These are phyloP conservation scores for Amaranthus tricolor DNA, from an alignment of 179 eudicot species.

Conservation along the genomic window DNA sequence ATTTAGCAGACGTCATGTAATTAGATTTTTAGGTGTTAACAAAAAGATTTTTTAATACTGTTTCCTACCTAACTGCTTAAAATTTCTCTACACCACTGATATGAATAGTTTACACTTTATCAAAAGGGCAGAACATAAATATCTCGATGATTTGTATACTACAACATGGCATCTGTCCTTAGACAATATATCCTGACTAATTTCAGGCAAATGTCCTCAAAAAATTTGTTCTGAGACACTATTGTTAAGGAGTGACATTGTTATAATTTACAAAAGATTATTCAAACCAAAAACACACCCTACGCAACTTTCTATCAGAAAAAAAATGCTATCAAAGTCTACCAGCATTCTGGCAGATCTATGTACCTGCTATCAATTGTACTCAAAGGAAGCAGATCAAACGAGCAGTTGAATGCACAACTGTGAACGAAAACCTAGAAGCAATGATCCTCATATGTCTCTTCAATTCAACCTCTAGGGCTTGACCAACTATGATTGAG, in stretches of 20 bases:
- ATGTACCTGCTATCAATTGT: too few relatives aligned
- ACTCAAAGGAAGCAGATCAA: neutral
- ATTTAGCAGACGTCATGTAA: neutral
- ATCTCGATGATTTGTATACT: neutral
- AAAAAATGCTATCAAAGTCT: neutral
- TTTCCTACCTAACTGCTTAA: neutral
- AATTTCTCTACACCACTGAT: neutral
- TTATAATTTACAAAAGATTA: too few relatives aligned
- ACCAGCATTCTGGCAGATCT: neutral
- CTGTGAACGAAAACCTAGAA: neutral
- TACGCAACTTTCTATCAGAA: neutral
- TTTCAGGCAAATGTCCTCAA: neutral
- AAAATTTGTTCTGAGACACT: neutral
- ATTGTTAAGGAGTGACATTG: too few relatives aligned
- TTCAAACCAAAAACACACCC: too few relatives aligned
- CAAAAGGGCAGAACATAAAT: neutral
- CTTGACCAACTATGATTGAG: conserved; percentile 27
- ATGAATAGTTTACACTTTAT: neutral
- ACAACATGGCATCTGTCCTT: neutral
- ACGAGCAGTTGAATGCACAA: neutral
- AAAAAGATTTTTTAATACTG: neutral
- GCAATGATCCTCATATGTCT: conserved; percentile 41
- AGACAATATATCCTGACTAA: neutral
- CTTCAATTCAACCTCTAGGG: conserved; percentile 33
- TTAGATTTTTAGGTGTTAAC: neutral